Base-by-base conservation (phyloP, 192 early-diverging fungal species). In the Coemansia sp. region DNA sequence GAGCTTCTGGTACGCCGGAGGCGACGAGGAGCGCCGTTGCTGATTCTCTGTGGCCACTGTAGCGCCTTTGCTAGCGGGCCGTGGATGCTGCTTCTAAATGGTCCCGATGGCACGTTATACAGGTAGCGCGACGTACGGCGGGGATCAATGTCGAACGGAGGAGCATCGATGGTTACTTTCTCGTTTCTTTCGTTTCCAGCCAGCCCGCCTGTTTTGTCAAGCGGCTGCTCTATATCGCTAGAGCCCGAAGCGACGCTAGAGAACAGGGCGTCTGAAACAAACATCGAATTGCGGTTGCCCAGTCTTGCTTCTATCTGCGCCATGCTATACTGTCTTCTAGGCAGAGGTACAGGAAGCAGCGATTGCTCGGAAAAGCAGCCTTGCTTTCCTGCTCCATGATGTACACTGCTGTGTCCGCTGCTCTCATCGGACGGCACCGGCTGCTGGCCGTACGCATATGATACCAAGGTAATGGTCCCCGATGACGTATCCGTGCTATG, bases 201-300 rank as follows among this genome's bases (percentile, higher is more conserved):
- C 18, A 38, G 10, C 14, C 34, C 15, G 35, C n/a, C 33, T 10
- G 57, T n/a, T 34, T 4, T 15, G 24, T 53, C 51, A 9, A 26
- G 24, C 9, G 33, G 26, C 48, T 45, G 56, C n/a, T 51, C 48
- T 6, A 35, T n/a, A 21, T 64, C 62, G 39, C 51, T 44, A 43
- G 20, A 20, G 16, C 34, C 36, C 9, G 57, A 34, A 38, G 30
- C 61, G 9, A 69, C 21, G 18, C 69, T 62, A n/a, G 71, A 60
- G 10, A 73, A 65, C 14, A 72, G 56, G 44, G 72, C 58, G 6
- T 68, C 67, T 1, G 71, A 59, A 26, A 82, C 62, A n/a, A 73
- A 59, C 79, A 82, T 82, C 14, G 79, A 82, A 60, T 73, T 76
- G 46, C 79, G 71, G 52, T 73, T 73, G 35, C 33, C 73, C 51